Evolutionary conservation across 208 protist genomes (phyloP).

Genomic region (Novymonas esmeraldas): DNA sequence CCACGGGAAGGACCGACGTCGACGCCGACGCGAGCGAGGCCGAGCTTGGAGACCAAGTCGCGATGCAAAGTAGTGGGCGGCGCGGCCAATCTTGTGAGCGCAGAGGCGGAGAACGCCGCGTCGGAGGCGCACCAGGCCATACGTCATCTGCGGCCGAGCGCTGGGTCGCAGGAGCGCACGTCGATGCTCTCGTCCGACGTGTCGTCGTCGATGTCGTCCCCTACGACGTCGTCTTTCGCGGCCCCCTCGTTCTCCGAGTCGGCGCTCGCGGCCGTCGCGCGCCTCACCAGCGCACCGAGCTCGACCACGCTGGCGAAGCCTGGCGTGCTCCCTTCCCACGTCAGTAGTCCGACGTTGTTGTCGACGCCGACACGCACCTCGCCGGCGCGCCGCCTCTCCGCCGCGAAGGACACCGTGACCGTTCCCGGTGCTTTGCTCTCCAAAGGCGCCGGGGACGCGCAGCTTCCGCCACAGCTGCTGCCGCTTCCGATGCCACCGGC

Average conservation of each 20-base stretch:
- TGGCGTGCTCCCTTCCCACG: neutral
- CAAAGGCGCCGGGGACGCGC: no score
- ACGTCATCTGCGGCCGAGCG: neutral
- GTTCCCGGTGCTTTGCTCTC: neutral
- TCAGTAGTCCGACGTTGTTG: neutral
- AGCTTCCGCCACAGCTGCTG: neutral
- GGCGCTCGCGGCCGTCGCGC: neutral
- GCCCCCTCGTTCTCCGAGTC: constrained; percentile 14
- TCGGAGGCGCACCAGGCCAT: neutral
- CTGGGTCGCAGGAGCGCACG: constrained; percentile 3
- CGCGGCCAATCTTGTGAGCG: neutral
- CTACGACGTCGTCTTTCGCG: constrained; percentile 17
- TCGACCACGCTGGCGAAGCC: neutral
- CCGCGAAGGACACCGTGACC: neutral
- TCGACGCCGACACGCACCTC: neutral
- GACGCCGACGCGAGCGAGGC: neutral
- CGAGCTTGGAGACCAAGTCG: constrained; percentile 10
- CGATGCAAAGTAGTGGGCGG: no score
- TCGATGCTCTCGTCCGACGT: constrained; percentile 9
- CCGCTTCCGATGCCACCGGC: neutral
- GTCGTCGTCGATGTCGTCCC: constrained; percentile 21
- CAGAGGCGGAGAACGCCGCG: neutral
- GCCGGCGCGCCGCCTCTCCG: neutral
- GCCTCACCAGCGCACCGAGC: neutral
- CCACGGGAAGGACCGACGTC: constrained; percentile 9